Evolutionary conservation across 2,329 filamentous ascomycete genomes (phyloP).

Genomic region (Fusarium incarnatum): DNA sequence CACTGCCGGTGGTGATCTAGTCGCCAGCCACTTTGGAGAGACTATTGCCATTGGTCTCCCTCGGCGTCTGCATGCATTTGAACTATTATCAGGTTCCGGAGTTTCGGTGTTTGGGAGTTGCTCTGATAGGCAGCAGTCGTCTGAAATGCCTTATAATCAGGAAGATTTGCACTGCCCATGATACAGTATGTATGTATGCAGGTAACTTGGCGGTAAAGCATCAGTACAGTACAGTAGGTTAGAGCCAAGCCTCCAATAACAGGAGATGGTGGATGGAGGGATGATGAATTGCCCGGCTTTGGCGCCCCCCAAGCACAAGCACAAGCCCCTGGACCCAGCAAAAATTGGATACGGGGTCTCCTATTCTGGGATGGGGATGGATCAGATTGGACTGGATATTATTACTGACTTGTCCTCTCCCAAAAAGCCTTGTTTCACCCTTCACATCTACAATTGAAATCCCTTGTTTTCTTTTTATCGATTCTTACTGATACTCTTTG

Average conservation of each 20-base stretch:
- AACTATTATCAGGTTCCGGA: not conserved
- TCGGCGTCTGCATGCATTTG: not conserved
- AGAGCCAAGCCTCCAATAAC: slow-evolving; percentile 18
- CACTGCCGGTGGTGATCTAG: slow-evolving; percentile 12
- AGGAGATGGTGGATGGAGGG: slow-evolving; percentile 8
- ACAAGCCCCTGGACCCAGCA: slow-evolving; percentile 39
- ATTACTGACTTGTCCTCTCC: slow-evolving; percentile 46
- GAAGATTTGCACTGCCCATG: not conserved
- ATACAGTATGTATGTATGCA: not conserved
- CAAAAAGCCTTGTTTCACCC: slow-evolving; percentile 36
- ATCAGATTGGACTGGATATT: slow-evolving; percentile 1
- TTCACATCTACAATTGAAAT: slow-evolving; percentile 34
- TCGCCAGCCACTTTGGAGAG: slow-evolving; percentile 11
- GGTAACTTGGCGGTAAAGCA: slow-evolving; percentile 1
- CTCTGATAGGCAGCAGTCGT: not conserved
- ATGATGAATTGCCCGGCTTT: slow-evolving; percentile 30
- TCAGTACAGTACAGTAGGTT: not conserved
- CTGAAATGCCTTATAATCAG: slow-evolving; percentile 23
- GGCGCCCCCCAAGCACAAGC: slow-evolving; percentile 25
- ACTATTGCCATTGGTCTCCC: slow-evolving; percentile 11
- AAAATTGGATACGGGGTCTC: slow-evolving; percentile 39
- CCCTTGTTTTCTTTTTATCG: slow-evolving; percentile 21
- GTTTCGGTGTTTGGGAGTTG: not conserved
- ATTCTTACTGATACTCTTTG: not conserved
- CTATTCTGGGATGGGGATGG: slow-evolving; percentile 27